A percentile compares a stretch with the other conserved stretches of the same genome.
phyloP scores from a whole-genome alignment of 768 basidiomycete species.

The Boletus speciosus region DNA sequence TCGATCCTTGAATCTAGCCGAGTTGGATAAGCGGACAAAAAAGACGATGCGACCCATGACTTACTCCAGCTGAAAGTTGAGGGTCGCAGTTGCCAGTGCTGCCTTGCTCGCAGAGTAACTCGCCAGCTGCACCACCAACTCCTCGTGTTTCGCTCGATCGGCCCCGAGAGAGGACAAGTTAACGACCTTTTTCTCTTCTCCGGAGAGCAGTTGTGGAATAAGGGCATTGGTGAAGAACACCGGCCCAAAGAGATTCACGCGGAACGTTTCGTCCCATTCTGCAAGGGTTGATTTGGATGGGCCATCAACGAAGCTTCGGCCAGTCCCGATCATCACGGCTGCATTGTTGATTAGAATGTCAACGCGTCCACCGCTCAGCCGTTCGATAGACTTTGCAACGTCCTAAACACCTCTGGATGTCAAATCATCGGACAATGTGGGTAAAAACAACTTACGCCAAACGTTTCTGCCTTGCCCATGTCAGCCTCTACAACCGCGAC shows the following conservation, averaged over 20 bases:
- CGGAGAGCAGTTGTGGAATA: conserved; percentile 2
- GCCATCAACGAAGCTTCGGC: conserved; percentile 1
- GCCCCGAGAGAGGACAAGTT: conserved; percentile 7
- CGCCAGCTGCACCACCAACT: not conserved
- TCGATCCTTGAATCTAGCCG: not conserved
- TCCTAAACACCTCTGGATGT: not conserved
- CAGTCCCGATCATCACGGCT: not conserved
- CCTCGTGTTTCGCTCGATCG: not conserved
- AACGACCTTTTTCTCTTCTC: not conserved
- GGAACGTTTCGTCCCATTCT: conserved; percentile 7
- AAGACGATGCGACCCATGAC: not conserved
- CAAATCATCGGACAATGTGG: not conserved
- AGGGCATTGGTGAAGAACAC: conserved; percentile 7
- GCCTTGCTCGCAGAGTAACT: conserved; percentile 9
- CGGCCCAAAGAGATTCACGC: conserved; percentile 7
- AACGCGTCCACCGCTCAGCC: not conserved
- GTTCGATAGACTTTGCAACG: not conserved
- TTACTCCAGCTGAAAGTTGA: conserved; percentile 6
- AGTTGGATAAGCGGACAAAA: not conserved
- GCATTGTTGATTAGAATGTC: conserved; percentile 6
- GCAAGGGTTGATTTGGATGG: conserved; percentile 5
- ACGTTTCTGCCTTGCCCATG: conserved; percentile 1
- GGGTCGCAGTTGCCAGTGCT: conserved; percentile 1
- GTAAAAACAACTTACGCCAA: not conserved
- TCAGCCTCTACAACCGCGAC: conserved; percentile 5